phyloP scores from a whole-genome alignment of 208 protist species.

The Perkinsela sp. region DNA sequence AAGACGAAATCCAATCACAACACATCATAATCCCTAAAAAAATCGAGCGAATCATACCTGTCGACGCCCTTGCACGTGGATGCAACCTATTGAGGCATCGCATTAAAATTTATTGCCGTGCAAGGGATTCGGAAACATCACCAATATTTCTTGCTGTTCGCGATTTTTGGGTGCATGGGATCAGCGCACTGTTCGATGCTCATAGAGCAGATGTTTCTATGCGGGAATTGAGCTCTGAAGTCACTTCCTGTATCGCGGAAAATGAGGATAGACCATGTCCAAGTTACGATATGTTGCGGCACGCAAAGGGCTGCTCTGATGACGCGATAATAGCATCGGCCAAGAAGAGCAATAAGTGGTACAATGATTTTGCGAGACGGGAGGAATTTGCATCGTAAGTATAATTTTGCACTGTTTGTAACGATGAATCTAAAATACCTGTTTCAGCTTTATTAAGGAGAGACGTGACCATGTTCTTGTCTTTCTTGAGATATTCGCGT shows the following conservation, averaged over 20 bases:
- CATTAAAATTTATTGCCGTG: neutral
- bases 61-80: neutral
- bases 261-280: neutral
- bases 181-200: neutral
- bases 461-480: too few relatives aligned
- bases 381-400: too few relatives aligned
- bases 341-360: neutral
- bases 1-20: neutral
- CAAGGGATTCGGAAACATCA: neutral
- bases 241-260: neutral
- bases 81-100: neutral
- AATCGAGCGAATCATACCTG: neutral
- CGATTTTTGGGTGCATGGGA: neutral
- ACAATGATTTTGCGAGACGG: neutral
- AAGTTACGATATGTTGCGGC: neutral
- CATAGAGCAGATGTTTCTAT: neutral
- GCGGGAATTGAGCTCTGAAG: neutral
- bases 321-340: neutral
- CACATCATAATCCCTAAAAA: neutral
- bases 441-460: too few relatives aligned
- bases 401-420: too few relatives aligned
- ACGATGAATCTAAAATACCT: too few relatives aligned
- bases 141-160: neutral
- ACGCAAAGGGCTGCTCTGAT: neutral
- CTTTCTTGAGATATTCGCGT: too few relatives aligned